phyloP scores from a whole-genome alignment of 208 protist species.

The Entamoeba histolytica region DNA sequence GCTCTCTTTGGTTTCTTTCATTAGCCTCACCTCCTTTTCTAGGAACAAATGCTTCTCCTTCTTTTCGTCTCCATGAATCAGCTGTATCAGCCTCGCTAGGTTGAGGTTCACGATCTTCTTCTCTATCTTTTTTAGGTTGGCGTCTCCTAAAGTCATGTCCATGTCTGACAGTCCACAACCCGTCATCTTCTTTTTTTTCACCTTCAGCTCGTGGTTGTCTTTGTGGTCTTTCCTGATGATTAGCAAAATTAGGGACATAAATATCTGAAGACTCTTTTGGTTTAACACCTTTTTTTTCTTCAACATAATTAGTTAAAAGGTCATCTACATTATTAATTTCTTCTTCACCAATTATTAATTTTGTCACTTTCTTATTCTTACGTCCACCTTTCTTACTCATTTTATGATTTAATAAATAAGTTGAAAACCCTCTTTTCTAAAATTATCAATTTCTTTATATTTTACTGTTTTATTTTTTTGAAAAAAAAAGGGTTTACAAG shows the following conservation, averaged over 20 bases:
- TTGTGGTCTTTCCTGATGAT: not conserved
- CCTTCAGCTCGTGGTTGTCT: not conserved
- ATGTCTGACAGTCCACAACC: not conserved
- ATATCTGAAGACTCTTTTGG: not conserved
- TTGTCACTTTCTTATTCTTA: not conserved
- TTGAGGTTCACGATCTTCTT: not conserved
- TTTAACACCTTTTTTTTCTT: not conserved
- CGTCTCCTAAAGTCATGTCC: not conserved
- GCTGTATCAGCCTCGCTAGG: not conserved
- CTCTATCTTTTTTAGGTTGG: not conserved
- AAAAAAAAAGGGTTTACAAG: too few relatives aligned
- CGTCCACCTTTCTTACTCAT: not conserved
- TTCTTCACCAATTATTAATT: not conserved
- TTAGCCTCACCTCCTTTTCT: too few relatives aligned
- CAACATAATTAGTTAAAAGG: not conserved
- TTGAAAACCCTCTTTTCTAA: too few relatives aligned
- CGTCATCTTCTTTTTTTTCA: not conserved
- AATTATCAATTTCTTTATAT: too few relatives aligned
- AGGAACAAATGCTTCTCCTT: too few relatives aligned
- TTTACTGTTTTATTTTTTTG: too few relatives aligned
- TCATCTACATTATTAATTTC: not conserved
- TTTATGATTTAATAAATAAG: too few relatives aligned
- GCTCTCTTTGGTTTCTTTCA: too few relatives aligned
- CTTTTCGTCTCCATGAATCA: too few relatives aligned
- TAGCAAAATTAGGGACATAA: not conserved